Base-by-base conservation (phyloP, 768 basidiomycete genomes). In the Sistotremastrum niveocremeum region DNA sequence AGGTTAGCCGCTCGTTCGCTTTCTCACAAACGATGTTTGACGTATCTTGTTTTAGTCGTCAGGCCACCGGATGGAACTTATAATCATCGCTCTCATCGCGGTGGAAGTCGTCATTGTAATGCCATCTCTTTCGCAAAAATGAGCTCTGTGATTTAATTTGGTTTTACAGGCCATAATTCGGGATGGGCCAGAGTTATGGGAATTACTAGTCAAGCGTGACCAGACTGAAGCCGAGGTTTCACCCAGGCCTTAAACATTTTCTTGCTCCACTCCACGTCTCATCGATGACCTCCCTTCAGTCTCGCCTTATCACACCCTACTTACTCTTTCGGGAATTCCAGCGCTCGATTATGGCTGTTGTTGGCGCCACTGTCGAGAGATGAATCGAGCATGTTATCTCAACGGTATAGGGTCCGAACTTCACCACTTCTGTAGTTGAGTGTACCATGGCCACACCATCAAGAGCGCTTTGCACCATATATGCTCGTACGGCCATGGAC, bases 71-170 rank as follows among this genome's bases (percentile, higher is more conserved):
- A 91, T 98, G 84, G 94, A 98, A 63, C 68, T 94, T 4, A 84
- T 97, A 51, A 97, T 97, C 59, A 98, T 97, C 52, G 72, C 77
- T 1, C 80, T 98, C 42, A 95, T 97, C 56, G 87, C 91, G 0
- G 88, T 95, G 7, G 90, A 94, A 61, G 89, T 91, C n/a, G 69
- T 89, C 54, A 84, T 95, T 42, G 90, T 91, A 56, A 58, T 62
- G 52, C 37, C 12, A 10, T 11, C 6, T 11, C 44, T 46, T 9
- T 11, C 8, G 10, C 30, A 20, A 29, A 12, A 28, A 43, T 12
- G 2, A 20, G 28, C 1, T 38, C 6, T 36, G 28, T 32, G 35
- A 34, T 34, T 42, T 10, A 7, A 48, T 34, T 11, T 29, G 2
- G 32, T 6, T 28, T 12, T 44, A 34, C 36, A 55, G 54, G 54